Percentiles rank a stretch among this genome's conserved stretches.
These are phyloP conservation scores for Sporothrix schenckii DNA, from an alignment of 2,329 filamentous ascomycete genomes.

Conservation along the genomic window DNA sequence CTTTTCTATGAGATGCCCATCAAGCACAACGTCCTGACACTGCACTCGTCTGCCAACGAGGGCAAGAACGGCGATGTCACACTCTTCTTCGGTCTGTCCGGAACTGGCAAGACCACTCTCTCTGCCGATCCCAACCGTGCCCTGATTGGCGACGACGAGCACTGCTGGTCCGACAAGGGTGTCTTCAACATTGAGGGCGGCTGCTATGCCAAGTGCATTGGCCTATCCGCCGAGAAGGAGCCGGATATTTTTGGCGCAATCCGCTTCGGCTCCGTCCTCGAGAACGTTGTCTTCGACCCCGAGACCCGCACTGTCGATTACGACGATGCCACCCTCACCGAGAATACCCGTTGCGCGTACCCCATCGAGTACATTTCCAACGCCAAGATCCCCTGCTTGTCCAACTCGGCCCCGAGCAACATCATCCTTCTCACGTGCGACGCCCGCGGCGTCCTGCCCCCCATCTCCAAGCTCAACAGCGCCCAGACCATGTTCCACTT, in stretches of 20 bases:
- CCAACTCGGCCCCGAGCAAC: conserved; percentile 86
- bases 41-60: conserved; percentile 98
- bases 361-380: conserved; percentile 99
- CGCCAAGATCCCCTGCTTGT: conserved; percentile 96
- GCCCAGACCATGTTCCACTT: conserved; percentile 99
- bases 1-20: conserved; percentile 99
- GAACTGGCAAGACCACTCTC: conserved; percentile 97
- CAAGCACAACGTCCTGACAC: conserved; percentile 97
- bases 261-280: conserved; percentile 92
- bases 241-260: conserved; percentile 97
- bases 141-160: conserved; percentile 97
- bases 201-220: conserved; percentile 99
- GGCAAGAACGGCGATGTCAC: conserved; percentile 93
- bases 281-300: conserved; percentile 98
- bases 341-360: conserved; percentile 94
- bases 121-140: conserved; percentile 96
- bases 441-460: conserved; percentile 92
- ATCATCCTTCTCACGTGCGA: conserved; percentile 98
- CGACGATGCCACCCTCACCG: conserved; percentile 89
- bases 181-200: conserved; percentile 99
- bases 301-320: conserved; percentile 90
- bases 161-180: conserved; percentile 97
- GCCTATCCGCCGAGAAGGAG: conserved; percentile 97
- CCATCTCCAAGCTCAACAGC: conserved; percentile 93
- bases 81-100: conserved; percentile 98